Evolutionary conservation across 805 yeast species (phyloP), one percentile per base, ranked within the genome.

Genomic region (Kuraishia piskuri): DNA sequence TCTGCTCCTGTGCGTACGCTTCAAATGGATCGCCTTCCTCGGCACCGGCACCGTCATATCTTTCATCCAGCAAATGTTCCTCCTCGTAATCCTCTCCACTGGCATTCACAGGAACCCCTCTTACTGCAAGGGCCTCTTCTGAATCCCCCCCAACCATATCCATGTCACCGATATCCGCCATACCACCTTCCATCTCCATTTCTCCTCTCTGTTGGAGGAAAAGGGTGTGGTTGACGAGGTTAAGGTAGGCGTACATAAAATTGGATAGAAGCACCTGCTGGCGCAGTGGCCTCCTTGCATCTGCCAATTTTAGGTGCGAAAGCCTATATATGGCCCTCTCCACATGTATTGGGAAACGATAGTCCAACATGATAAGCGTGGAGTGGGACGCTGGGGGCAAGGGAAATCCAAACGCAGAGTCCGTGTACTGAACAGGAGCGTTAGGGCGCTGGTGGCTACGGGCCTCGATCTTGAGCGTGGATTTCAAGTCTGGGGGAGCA

Each of bases 221-320:
- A 59, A 87, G 73, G 17, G 92, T 91, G 65, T 92, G 97, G 67
- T 92, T 96, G 53, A 94, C 96, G 68, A 94, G 74, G 64, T 94
- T 92, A 74, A 94, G 77, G 68, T 94, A 94, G 0, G 97, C 92
- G 65, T 94, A 94, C 99, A 94, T 94, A 79, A 94, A 94, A 67
- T 94, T 94, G 55, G 97, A 89, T 58, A 94, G 71, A 50, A 94
- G 68, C 1, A 94, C 99, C 66, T 94, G 99, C 66, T 94, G 97
- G 44, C 90, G 77, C 57, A 94, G 71, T 25, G 95, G 94, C 55
- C 98, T 75, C 64, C 90, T 87, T 1, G 98, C 92, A 68, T 94
- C 96, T 23, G 98, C 96, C 58, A 94, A 75, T 67, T 94, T 94
- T 65, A 94, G 72, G 68, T 94, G 99, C 52, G 96, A 88, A 53